Evolutionary conservation across 768 basidiomycete species (phyloP).

Genomic region (Lentinula sp.): DNA sequence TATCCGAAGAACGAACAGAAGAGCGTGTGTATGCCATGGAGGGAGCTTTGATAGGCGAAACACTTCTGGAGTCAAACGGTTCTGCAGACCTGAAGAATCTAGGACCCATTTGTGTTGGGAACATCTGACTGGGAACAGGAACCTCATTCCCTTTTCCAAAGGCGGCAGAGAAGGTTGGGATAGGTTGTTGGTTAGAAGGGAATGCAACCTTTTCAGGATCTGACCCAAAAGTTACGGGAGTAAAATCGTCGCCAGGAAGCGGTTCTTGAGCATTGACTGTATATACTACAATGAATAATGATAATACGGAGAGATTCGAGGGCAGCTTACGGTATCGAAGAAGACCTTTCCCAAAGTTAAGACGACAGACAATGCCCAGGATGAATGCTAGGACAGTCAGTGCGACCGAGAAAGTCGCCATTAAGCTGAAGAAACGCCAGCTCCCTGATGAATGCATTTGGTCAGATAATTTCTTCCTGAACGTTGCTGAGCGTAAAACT

Average conservation of each 20-base stretch:
- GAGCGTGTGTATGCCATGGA: constrained; percentile 29
- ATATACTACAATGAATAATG: constrained; percentile 6
- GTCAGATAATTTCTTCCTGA: neutral
- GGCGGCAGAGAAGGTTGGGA: constrained; percentile 48
- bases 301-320: neutral
- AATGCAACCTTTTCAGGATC: constrained; percentile 59
- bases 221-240: constrained; percentile 18
- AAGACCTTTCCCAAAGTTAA: constrained; percentile 77
- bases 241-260: constrained; percentile 37
- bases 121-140: constrained; percentile 31
- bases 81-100: constrained; percentile 39
- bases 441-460: constrained; percentile 20
- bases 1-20: constrained; percentile 19
- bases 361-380: constrained; percentile 59
- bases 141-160: constrained; percentile 27
- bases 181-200: constrained; percentile 43
- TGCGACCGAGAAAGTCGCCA: constrained; percentile 50
- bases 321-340: constrained; percentile 52
- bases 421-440: constrained; percentile 71
- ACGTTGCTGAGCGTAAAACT: neutral
- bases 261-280: constrained; percentile 53
- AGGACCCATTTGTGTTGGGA: constrained; percentile 34
- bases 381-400: constrained; percentile 50
- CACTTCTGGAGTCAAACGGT: constrained; percentile 30
- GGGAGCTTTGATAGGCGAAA: constrained; percentile 22